Evolutionary conservation across 306 rosid genomes (phyloP), one percentile per base, ranked within the genome.

Genomic region (Castanea crenata): DNA sequence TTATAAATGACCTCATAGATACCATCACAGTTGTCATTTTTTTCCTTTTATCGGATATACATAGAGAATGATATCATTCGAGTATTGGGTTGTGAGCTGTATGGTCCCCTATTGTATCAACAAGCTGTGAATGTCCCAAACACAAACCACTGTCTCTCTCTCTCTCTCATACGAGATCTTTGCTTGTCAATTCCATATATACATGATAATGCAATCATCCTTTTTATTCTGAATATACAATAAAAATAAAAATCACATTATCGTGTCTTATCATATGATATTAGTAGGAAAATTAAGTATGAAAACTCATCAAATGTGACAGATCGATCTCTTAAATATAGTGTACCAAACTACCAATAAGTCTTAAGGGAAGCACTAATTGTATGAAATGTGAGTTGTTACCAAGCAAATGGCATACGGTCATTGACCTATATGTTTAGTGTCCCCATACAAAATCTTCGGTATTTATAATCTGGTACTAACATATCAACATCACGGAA

Each of bases 61-160:
- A 81, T 78, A 74, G 65, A 49, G 68, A 41, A 81, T 71, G 52
- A 86, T 31, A 78, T 55, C 55, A 61, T 73, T 79, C 64, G 29
- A 29, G 61, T 68, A 74, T 74, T 69, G 69, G 71, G 20, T 71
- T 73, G 54, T 74, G 73, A 80, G 84, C 80, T 73, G 82, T 80
- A 74, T 83, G 83, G 90, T 74, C 85, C 86, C 81, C 84, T 34
- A 56, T 76, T 63, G 55, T 56, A 79, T 76, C 82, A 76, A 79
- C 75, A 54, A 55, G 27, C 16, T 12, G 77, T 77, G 85, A 69
- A 67, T 77, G 70, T 85, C 78, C 77, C 76, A 57, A 64, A 64
- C 19, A 65, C 77, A 62, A 29, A 63, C 18, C 31, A 29, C 21
- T 69, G 31, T 65, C 75, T 71, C 44, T 55, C 64, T 19, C 89